These are phyloP conservation scores for Sugiyamaella mastotermitis DNA, from an alignment of 805 yeast genomes.

Conservation along the genomic window DNA sequence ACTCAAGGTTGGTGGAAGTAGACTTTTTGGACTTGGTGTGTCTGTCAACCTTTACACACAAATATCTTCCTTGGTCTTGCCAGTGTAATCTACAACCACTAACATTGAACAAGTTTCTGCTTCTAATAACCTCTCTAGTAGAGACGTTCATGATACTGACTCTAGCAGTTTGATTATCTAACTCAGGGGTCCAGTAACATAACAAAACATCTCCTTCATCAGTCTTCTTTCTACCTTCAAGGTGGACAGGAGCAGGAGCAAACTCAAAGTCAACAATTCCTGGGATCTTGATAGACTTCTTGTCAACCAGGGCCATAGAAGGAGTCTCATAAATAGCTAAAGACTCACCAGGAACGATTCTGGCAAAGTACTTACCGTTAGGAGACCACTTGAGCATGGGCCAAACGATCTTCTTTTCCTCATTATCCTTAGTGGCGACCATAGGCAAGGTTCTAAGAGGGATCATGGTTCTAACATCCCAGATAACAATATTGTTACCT, in stretches of 20 bases:
- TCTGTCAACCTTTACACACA: constrained; percentile 94
- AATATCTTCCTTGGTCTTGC: constrained; percentile 79
- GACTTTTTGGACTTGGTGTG: constrained; percentile 95
- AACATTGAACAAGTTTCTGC: constrained; percentile 92
- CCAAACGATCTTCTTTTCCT: constrained; percentile 69
- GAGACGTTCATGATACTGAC: constrained; percentile 88
- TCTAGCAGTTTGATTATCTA: constrained; percentile 86
- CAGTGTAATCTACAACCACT: constrained; percentile 85
- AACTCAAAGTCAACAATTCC: constrained; percentile 89
- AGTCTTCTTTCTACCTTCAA: constrained; percentile 46
- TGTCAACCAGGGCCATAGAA: constrained; percentile 74
- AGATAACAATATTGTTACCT: constrained; percentile 89
- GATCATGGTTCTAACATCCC: constrained; percentile 83
- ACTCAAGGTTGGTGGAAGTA: constrained; percentile 82
- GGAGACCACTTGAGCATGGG: constrained; percentile 94
- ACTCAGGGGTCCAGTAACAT: constrained; percentile 97
- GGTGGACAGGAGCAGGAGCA: constrained; percentile 81
- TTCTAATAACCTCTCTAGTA: constrained; percentile 73
- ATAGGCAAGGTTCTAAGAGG: constrained; percentile 88
- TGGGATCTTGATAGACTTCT: constrained; percentile 75
- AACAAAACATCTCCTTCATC: constrained; percentile 55
- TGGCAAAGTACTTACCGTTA: constrained; percentile 89
- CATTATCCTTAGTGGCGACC: constrained; percentile 21
- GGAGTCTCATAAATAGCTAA: constrained; percentile 83
- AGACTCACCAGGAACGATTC: constrained; percentile 84